phyloP scores from a whole-genome alignment of 768 basidiomycete genomes.

The Boletus barrowsii region DNA sequence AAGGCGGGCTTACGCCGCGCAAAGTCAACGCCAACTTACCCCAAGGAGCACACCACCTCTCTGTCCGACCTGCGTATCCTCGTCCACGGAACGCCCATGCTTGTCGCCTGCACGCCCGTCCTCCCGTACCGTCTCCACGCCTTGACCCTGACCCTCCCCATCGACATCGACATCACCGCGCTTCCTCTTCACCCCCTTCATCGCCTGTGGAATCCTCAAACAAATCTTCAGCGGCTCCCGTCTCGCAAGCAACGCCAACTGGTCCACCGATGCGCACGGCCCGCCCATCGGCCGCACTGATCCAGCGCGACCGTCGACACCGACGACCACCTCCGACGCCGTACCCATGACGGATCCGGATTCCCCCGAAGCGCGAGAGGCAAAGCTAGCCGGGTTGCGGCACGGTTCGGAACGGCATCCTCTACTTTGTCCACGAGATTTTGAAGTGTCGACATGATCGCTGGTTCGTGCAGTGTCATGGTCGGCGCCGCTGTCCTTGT shows the following conservation, averaged over 20 bases:
- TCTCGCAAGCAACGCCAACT: conserved; percentile 17
- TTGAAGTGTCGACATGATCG: too few species aligned
- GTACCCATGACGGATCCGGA: neutral
- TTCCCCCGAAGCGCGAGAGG: too few species aligned
- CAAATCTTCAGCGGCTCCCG: conserved; percentile 10
- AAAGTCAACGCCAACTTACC: neutral
- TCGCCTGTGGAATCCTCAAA: conserved; percentile 3
- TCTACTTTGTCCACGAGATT: neutral
- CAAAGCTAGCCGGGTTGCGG: neutral
- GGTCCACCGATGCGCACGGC: conserved; percentile 15
- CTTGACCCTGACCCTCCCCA: neutral
- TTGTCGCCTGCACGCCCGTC: neutral
- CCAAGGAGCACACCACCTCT: neutral
- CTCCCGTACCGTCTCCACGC: neutral
- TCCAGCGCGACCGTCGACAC: neutral
- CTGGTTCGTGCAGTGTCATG: too few species aligned
- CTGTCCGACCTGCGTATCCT: neutral
- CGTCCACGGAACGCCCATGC: neutral
- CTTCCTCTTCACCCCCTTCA: conserved; percentile 18
- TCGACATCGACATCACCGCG: neutral
- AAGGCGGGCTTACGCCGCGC: neutral
- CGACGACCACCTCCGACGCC: neutral
- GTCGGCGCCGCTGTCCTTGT: neutral
- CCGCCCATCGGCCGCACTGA: conserved; percentile 14
- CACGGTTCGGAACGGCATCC: neutral